Percentiles rank a stretch among this genome's conserved stretches.
Conservation (phyloP, 208 protist genomes). For the Leishmania aethiopica region DNA sequence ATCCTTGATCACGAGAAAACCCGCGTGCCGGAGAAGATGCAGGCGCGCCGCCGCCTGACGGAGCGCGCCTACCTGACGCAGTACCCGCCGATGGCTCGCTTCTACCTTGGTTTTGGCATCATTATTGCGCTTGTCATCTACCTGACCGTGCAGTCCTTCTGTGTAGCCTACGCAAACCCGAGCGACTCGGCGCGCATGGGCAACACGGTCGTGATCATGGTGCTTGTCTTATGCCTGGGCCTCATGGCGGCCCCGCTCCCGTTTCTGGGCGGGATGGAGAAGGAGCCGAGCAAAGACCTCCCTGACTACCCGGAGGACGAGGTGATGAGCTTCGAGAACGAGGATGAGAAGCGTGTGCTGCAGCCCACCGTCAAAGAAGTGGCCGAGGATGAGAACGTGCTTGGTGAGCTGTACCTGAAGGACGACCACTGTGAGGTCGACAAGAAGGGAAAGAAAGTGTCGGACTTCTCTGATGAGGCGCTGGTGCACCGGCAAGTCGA, state of each 20-base stretch:
- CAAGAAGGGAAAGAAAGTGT: not conserved
- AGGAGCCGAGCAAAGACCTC: slow-evolving; percentile 36
- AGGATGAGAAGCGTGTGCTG: slow-evolving; percentile 20
- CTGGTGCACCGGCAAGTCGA: not conserved
- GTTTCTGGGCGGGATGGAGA: slow-evolving; percentile 56
- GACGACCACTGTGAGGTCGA: not conserved
- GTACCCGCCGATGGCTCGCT: slow-evolving; percentile 44
- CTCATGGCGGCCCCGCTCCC: slow-evolving; percentile 37
- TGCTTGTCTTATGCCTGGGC: slow-evolving; percentile 36
- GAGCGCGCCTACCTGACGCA: slow-evolving; percentile 64
- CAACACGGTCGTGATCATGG: slow-evolving; percentile 43
- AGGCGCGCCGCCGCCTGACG: slow-evolving; percentile 52
- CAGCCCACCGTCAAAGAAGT: slow-evolving; percentile 9
- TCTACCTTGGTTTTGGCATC: slow-evolving; percentile 45
- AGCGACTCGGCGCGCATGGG: slow-evolving; percentile 30
- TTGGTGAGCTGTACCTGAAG: slow-evolving; percentile 16
- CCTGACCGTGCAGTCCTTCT: slow-evolving; percentile 54
- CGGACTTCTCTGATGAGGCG: not conserved
- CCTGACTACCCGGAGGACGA: slow-evolving; percentile 12
- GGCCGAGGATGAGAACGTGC: slow-evolving; percentile 16
- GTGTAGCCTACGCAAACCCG: slow-evolving; percentile 43
- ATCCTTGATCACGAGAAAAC: slow-evolving; percentile 37
- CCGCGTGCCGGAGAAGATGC: slow-evolving; percentile 26
- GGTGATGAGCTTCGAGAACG: not conserved
- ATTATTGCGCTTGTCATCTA: slow-evolving; percentile 47